Conservation (phyloP, 2,329 filamentous ascomycete species). For the Thelonectria discophora region DNA sequence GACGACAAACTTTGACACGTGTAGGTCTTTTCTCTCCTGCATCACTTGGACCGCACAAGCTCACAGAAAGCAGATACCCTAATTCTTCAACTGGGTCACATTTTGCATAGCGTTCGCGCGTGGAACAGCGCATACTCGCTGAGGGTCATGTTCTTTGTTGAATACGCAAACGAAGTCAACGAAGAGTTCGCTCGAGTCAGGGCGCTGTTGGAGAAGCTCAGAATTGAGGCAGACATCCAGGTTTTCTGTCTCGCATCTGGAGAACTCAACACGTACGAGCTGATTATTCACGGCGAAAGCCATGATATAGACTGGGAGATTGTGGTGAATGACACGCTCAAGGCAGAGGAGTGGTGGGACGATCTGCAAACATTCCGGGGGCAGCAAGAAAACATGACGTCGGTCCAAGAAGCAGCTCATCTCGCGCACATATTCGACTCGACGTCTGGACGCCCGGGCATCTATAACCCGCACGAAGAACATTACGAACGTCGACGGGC, state of each 20-base stretch:
- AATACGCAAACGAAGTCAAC: conserved; percentile 84
- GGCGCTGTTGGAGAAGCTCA: conserved; percentile 78
- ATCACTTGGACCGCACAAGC: background rate
- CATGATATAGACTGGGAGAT: conserved; percentile 64
- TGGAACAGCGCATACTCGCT: conserved; percentile 80
- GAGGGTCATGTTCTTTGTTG: conserved; percentile 86
- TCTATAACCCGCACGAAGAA: conserved; percentile 55
- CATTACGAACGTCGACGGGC: conserved; percentile 47
- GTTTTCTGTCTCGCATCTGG: conserved; percentile 86
- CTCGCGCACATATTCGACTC: conserved; percentile 56
- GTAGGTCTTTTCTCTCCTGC: conserved; percentile 56
- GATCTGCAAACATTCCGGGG: conserved; percentile 70
- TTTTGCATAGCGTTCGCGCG: conserved; percentile 80
- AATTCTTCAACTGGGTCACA: conserved; percentile 88
- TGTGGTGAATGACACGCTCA: conserved; percentile 71
- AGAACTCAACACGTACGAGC: conserved; percentile 75
- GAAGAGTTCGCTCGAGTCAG: conserved; percentile 79
- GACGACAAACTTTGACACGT: conserved; percentile 92
- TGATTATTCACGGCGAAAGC: conserved; percentile 76
- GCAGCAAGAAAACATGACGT: conserved; percentile 48
- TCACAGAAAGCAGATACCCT: conserved; percentile 64
- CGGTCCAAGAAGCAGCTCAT: conserved; percentile 55
- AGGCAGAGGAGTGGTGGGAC: conserved; percentile 84
- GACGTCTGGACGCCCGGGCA: conserved; percentile 52
- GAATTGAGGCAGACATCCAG: conserved; percentile 80